Evolutionary conservation across 176 grass and related monocot species (phyloP), one percentile per base, ranked within the genome.

Genomic region (Paspalum notatum): DNA sequence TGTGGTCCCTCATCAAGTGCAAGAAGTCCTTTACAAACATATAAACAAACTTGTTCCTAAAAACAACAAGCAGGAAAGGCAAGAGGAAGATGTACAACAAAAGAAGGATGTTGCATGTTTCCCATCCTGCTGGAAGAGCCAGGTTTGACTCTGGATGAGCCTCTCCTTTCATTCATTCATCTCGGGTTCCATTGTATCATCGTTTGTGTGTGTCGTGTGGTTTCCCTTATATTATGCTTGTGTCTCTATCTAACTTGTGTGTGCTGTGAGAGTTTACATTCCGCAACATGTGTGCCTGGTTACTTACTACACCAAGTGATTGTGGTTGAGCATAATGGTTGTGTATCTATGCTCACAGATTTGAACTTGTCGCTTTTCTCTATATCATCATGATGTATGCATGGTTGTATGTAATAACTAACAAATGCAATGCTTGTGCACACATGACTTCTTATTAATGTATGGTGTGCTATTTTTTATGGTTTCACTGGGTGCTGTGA

Each of bases 391-490:
- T 66, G 64, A 6, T 44, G 62, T 16, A 43, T 66, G 39, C 64
- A 66, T 71, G 21, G 67, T 26, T 71, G 14, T 45, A 71, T 71
- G 45, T 71, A 71, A 71, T 49, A 71, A 50, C n/a, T n/a, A n/a
- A n/a, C n/a, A n/a, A n/a, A 22, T 71, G 45, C 25, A 43, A n/a
- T 27, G 45, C 25, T 26, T 71, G 46, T 50, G 22, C 6, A 7
- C 68, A 71, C 45, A 71, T 22, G 20, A 24, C n/a, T 58, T 58
- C 6, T 58, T 71, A 46, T 67, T 67, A 46, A 47, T 47, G 42
- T 50, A 50, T 15, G 3, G 45, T 71, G 45, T 49, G 43, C 5
- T 50, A 16, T 15, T n/a, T 47, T 70, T 5, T 70, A 24, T 70
- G 66, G 0, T 71, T 71, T 71, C 21, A 22, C 13, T 32, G 45